Evolutionary conservation across 768 basidiomycete species (phyloP).

Genomic region (Naganishia randhawae): DNA sequence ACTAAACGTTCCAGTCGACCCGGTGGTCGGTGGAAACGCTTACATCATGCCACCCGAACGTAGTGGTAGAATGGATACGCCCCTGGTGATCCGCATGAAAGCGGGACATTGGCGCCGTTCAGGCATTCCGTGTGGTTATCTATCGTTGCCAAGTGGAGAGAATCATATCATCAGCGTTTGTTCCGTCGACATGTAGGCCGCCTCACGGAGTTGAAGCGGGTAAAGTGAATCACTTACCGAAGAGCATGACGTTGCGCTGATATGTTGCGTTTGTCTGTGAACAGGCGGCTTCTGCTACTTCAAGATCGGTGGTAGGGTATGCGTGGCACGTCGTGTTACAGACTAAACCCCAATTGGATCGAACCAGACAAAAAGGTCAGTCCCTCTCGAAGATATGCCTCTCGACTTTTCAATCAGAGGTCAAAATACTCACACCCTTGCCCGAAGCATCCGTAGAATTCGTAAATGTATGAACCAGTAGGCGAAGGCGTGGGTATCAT

Average conservation of each 20-base stretch:
- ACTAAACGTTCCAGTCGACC: background rate
- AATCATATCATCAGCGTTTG: no score
- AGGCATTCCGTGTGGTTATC: constrained; percentile 17
- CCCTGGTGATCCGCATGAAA: background rate
- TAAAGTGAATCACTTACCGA: constrained; percentile 6
- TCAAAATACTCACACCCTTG: constrained; percentile 8
- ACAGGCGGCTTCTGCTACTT: constrained; percentile 2
- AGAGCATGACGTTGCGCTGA: constrained; percentile 7
- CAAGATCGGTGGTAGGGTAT: background rate
- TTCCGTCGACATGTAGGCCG: no score
- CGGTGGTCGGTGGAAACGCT: background rate
- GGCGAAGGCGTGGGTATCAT: constrained; percentile 13
- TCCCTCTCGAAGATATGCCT: no score
- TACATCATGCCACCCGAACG: constrained; percentile 1
- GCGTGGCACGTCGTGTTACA: constrained; percentile 16
- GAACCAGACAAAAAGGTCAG: no score
- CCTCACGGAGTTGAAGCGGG: no score
- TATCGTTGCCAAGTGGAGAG: background rate
- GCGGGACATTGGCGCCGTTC: constrained; percentile 15
- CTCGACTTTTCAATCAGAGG: no score
- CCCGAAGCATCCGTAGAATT: constrained; percentile 18
- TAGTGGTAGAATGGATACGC: constrained; percentile 18
- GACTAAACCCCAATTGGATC: no score
- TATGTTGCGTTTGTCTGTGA: background rate
- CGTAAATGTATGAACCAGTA: constrained; percentile 10